phyloP scores from a whole-genome alignment of 1,139 yeast genomes.

The Saccharomycopsis crataegensis region DNA sequence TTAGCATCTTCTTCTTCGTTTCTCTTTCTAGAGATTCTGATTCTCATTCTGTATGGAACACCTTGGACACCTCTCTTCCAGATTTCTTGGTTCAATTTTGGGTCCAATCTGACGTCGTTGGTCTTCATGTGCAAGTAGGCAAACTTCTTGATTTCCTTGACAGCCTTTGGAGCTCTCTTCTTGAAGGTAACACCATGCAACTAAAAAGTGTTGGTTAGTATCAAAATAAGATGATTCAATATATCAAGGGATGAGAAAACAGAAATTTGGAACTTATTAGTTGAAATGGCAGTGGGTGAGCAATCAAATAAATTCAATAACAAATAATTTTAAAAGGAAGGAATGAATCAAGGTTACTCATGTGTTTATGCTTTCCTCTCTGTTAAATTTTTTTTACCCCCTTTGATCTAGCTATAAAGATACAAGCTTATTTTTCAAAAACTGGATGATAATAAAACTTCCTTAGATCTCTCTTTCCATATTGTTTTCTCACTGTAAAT shows the following conservation, averaged over 20 bases:
- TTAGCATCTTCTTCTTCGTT: constrained; percentile 99
- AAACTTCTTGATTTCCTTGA: constrained; percentile 98
- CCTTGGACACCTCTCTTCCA: constrained; percentile 99
- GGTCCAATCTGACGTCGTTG: constrained; percentile 97
- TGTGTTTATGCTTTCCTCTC: background rate
- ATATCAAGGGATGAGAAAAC: too few species aligned
- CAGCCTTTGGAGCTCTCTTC: constrained; percentile 99
- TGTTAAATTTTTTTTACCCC: too few species aligned
- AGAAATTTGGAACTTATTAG: background rate
- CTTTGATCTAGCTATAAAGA: too few species aligned
- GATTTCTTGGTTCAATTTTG: constrained; percentile 95
- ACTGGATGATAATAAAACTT: too few species aligned
- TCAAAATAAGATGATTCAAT: background rate
- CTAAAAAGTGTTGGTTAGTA: constrained; percentile 43
- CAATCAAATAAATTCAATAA: background rate
- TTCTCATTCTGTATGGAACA: constrained; percentile 96
- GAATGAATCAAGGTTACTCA: background rate
- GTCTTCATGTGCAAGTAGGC: constrained; percentile 99
- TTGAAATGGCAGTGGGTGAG: background rate
- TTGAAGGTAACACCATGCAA: constrained; percentile 98
- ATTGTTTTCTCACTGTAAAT: too few species aligned
- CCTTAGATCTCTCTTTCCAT: too few species aligned
- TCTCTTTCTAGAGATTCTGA: constrained; percentile 99
- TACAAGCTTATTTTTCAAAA: too few species aligned
- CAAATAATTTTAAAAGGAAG: background rate